Evolutionary conservation across 495 filamentous ascomycete species (phyloP).

Genomic region (Trichoderma asperelloides): DNA sequence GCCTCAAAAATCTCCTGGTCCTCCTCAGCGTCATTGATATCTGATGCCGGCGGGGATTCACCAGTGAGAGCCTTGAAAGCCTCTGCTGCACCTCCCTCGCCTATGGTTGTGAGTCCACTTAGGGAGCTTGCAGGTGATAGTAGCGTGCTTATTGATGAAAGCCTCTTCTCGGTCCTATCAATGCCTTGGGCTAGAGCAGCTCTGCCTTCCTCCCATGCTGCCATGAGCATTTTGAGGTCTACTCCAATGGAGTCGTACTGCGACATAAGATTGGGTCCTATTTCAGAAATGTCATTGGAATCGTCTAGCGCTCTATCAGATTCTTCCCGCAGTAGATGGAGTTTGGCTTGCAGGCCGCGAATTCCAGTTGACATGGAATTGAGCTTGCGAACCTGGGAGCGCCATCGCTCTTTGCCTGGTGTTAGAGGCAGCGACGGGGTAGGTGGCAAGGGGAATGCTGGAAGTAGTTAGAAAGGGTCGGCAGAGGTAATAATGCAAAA

Average conservation of each 20-base stretch:
- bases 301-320: constrained; percentile 67
- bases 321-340: constrained; percentile 87
- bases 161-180: constrained; percentile 58
- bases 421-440: constrained; percentile 63
- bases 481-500: not conserved
- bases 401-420: constrained; percentile 68
- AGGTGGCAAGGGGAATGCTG: constrained; percentile 30
- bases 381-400: constrained; percentile 76
- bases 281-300: constrained; percentile 60
- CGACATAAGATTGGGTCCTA: constrained; percentile 65
- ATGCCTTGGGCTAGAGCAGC: constrained; percentile 64
- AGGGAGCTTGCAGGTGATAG: constrained; percentile 72
- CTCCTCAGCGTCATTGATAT: constrained; percentile 26
- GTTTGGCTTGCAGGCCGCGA: constrained; percentile 84
- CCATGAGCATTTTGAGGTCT: constrained; percentile 72
- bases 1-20: constrained; percentile 87
- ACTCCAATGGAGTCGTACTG: constrained; percentile 93
- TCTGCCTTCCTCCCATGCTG: constrained; percentile 88
- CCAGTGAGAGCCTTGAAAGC: constrained; percentile 70
- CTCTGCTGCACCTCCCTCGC: constrained; percentile 61
- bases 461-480: constrained; percentile 12
- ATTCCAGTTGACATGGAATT: constrained; percentile 85
- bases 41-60: constrained; percentile 36
- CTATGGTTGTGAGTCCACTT: constrained; percentile 75
- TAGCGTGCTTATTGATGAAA: constrained; percentile 61